Conservation (phyloP, 305 asterid genomes). For the Fraxinus paxiana region DNA sequence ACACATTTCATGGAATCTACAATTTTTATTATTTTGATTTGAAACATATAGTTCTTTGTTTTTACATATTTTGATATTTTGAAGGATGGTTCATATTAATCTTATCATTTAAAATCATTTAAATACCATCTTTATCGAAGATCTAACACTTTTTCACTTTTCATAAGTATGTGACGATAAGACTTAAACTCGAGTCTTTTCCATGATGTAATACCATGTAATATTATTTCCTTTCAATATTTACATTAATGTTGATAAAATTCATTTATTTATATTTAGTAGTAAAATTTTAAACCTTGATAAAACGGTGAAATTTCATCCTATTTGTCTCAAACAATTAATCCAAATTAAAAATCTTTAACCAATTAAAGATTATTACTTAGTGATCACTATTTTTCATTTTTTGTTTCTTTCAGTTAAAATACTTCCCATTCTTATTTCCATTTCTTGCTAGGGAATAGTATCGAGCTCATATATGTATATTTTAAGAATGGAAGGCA, state of each 20-base stretch:
- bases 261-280: background rate
- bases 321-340: background rate
- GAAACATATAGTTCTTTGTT: background rate
- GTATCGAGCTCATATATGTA: background rate
- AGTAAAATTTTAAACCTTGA: background rate
- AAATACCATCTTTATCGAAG: background rate
- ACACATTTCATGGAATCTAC: background rate
- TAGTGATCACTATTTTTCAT: background rate
- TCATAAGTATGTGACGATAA: background rate
- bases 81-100: background rate
- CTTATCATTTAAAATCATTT: background rate
- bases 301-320: background rate
- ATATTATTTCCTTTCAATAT: background rate
- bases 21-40: too few species aligned
- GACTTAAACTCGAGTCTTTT: background rate
- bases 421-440: background rate
- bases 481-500: background rate
- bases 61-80: background rate
- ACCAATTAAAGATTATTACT: background rate
- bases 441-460: background rate
- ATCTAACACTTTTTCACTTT: background rate
- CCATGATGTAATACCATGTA: background rate
- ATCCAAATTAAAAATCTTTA: background rate
- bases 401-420: background rate
- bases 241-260: background rate